phyloP scores from a whole-genome alignment of 2,329 filamentous ascomycete genomes.

The Xylariomycetidae sp. region DNA sequence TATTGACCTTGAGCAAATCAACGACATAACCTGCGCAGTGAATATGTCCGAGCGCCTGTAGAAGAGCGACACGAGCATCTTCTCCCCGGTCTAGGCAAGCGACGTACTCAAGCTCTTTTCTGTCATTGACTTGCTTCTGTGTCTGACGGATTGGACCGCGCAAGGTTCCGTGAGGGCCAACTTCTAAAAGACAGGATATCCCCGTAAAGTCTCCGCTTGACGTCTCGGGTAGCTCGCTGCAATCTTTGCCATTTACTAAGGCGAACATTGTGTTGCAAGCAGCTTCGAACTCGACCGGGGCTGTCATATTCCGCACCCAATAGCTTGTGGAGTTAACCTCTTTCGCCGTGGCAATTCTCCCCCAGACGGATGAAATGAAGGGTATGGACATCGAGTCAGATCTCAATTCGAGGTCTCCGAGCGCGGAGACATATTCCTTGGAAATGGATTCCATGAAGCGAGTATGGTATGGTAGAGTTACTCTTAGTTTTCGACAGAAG shows the following conservation, averaged over 20 bases:
- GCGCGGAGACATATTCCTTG: slow-evolving; percentile 3
- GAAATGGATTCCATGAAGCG: slow-evolving; percentile 5
- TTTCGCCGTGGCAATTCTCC: background rate
- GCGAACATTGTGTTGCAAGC: no score
- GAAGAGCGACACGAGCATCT: background rate
- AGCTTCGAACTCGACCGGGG: slow-evolving; percentile 5
- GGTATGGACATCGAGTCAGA: background rate
- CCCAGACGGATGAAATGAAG: slow-evolving; percentile 6
- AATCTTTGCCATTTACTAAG: no score
- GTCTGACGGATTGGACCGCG: slow-evolving; percentile 3
- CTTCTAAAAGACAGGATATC: background rate
- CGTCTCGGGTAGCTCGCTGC: background rate
- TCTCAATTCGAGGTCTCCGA: slow-evolving; percentile 2
- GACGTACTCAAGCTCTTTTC: background rate
- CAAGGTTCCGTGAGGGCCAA: slow-evolving; percentile 6
- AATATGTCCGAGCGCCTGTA: slow-evolving; percentile 1
- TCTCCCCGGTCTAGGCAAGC: background rate
- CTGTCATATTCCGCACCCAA: slow-evolving; percentile 7
- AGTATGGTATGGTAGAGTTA: slow-evolving; percentile 6
- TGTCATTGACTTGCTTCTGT: background rate
- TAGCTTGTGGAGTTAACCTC: background rate
- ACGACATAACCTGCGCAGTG: slow-evolving; percentile 2
- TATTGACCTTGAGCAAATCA: slow-evolving; percentile 2
- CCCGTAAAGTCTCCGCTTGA: background rate
- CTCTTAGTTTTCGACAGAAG: slow-evolving; percentile 4